phyloP scores from a whole-genome alignment of 1,284 basidiomycete species.

The Tremellales sp. region DNA sequence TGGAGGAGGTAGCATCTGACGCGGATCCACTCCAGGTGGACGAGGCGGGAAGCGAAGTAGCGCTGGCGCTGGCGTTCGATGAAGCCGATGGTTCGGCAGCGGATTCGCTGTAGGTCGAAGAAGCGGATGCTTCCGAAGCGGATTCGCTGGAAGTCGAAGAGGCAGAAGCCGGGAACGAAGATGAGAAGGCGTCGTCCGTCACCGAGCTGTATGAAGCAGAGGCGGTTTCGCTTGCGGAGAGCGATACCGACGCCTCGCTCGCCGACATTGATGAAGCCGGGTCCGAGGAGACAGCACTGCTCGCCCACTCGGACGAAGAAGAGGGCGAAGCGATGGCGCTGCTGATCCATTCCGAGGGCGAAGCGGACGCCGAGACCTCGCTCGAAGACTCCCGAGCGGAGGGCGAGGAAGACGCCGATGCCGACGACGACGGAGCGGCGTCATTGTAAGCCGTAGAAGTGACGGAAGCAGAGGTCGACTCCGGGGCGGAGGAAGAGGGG shows the following conservation, averaged over 20 bases:
- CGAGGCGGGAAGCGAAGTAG: neutral
- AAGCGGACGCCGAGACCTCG: slow-evolving; percentile 1
- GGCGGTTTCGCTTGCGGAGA: slow-evolving; percentile 4
- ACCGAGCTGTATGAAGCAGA: slow-evolving; percentile 3
- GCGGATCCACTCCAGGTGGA: neutral
- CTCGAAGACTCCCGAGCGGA: slow-evolving; percentile 1
- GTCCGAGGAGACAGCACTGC: neutral
- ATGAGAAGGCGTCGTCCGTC: slow-evolving; percentile 31
- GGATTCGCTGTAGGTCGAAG: slow-evolving; percentile 1
- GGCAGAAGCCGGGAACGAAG: slow-evolving; percentile 19
- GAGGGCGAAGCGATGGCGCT: slow-evolving; percentile 2
- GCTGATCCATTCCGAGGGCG: neutral
- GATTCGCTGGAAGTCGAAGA: slow-evolving; percentile 36
- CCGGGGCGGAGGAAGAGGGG: slow-evolving; percentile 6
- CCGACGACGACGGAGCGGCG: slow-evolving; percentile 9
- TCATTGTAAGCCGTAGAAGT: slow-evolving; percentile 1
- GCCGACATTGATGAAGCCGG: slow-evolving; percentile 1
- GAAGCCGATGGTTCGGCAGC: neutral
- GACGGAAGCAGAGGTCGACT: slow-evolving; percentile 7
- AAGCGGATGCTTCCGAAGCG: slow-evolving; percentile 4
- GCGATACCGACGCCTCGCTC: slow-evolving; percentile 3
- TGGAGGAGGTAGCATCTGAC: neutral
- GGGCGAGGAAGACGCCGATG: slow-evolving; percentile 1
- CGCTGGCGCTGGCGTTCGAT: neutral
- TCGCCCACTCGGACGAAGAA: slow-evolving; percentile 9